phyloP scores from a whole-genome alignment of 352 stramenopile genomes.

The Plasmopara muralis region DNA sequence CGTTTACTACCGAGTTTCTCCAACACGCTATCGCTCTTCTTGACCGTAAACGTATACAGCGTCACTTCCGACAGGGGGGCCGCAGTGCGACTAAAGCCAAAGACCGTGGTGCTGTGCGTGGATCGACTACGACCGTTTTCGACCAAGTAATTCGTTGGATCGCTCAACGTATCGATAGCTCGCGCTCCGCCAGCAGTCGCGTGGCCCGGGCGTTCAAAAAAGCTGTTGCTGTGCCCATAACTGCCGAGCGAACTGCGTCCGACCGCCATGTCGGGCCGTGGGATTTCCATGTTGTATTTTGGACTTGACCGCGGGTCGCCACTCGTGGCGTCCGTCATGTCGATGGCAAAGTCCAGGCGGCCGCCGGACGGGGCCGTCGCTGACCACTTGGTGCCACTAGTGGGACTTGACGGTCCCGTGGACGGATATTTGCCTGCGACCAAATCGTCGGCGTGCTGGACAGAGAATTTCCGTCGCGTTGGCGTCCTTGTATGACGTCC shows the following conservation, averaged over 20 bases:
- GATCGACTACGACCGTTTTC: slow-evolving; percentile 66
- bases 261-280: slow-evolving; percentile 27
- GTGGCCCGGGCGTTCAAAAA: slow-evolving; percentile 28
- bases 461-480: slow-evolving; percentile 15
- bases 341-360: slow-evolving; percentile 13
- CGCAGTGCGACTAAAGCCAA: slow-evolving; percentile 53
- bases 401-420: slow-evolving; percentile 6
- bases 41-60: slow-evolving; percentile 82
- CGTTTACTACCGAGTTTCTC: slow-evolving; percentile 79
- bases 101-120: slow-evolving; percentile 61
- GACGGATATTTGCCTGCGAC: slow-evolving; percentile 13
- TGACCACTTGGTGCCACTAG: slow-evolving; percentile 9
- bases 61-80: slow-evolving; percentile 57
- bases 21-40: slow-evolving; percentile 79
- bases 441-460: slow-evolving; percentile 10
- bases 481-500: slow-evolving; percentile 4
- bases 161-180: slow-evolving; percentile 26
- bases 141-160: slow-evolving; percentile 37
- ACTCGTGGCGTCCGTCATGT: slow-evolving; percentile 8
- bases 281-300: slow-evolving; percentile 61
- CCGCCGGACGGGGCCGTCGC: slow-evolving; percentile 13
- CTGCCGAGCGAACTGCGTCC: slow-evolving; percentile 39
- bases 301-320: slow-evolving; percentile 15
- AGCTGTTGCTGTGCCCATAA: slow-evolving; percentile 28
- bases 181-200: slow-evolving; percentile 19